phyloP scores from a whole-genome alignment of 768 basidiomycete genomes.

The Phaffia tasmanica region DNA sequence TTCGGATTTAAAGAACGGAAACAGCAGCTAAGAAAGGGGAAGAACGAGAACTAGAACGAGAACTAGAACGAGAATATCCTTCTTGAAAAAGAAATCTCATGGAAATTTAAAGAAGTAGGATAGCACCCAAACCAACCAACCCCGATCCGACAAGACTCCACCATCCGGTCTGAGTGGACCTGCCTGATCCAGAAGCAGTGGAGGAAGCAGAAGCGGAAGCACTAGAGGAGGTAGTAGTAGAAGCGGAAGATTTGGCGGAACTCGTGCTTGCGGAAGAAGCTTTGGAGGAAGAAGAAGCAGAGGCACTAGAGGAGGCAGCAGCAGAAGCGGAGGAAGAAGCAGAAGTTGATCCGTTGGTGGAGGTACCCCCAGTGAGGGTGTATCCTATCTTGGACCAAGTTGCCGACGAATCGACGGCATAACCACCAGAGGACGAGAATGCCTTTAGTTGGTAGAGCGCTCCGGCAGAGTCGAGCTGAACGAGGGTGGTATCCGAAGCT shows the following conservation, averaged over 20 bases:
- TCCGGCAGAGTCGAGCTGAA: conserved; percentile 58
- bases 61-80: not conserved
- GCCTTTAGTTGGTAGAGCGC: conserved; percentile 48
- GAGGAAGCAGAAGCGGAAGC: conserved; percentile 5
- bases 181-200: not conserved
- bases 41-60: not conserved
- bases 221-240: not conserved
- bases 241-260: not conserved
- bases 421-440: conserved; percentile 30
- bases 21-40: not conserved
- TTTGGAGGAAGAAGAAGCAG: not conserved
- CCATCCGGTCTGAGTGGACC: not conserved
- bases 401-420: conserved; percentile 30
- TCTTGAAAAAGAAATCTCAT: not conserved
- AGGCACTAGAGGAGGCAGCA: not conserved
- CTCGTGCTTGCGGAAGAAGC: not conserved
- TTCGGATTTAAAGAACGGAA: not conserved
- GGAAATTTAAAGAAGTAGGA: not conserved
- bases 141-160: not conserved
- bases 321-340: not conserved
- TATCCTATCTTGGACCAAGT: conserved; percentile 37
- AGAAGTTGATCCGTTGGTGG: conserved; percentile 18
- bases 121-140: not conserved
- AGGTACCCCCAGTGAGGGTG: conserved; percentile 29
- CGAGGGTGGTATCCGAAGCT: conserved; percentile 50